Percentiles rank a stretch among this genome's conserved stretches.
phyloP scores from a whole-genome alignment of 345 rosid species.

The Eucalyptus pauciflora region DNA sequence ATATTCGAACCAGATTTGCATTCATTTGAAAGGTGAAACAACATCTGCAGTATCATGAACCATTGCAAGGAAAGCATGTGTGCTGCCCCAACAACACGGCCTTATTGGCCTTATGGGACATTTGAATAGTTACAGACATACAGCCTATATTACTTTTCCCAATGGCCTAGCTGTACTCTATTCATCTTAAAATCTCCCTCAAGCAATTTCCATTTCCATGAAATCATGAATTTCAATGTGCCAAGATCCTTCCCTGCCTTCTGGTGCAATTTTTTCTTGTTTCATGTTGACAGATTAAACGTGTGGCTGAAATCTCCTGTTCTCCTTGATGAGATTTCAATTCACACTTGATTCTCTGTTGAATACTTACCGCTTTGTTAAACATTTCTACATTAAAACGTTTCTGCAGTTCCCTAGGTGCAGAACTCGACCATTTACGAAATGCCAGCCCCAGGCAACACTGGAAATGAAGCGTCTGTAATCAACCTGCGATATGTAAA shows the following conservation, averaged over 20 bases:
- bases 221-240: background rate
- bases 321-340: background rate
- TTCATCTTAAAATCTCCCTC: background rate
- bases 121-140: background rate
- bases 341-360: background rate
- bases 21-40: background rate
- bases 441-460: background rate
- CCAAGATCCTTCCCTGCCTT: background rate
- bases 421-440: background rate
- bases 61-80: background rate
- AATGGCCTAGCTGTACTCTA: background rate
- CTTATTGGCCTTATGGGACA: background rate
- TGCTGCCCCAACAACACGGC: background rate
- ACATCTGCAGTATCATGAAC: background rate
- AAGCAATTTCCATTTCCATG: background rate
- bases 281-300: background rate
- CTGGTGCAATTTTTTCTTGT: background rate
- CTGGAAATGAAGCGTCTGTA: background rate
- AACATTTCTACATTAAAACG: background rate
- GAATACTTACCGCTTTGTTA: background rate
- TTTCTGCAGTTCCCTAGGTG: background rate
- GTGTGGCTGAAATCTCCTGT: background rate
- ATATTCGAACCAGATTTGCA: background rate
- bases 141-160: background rate
- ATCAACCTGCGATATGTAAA: background rate